Evolutionary conservation across 805 yeast genomes (phyloP), one percentile per base, ranked within the genome.

Genomic region (Barnettozyma populi): DNA sequence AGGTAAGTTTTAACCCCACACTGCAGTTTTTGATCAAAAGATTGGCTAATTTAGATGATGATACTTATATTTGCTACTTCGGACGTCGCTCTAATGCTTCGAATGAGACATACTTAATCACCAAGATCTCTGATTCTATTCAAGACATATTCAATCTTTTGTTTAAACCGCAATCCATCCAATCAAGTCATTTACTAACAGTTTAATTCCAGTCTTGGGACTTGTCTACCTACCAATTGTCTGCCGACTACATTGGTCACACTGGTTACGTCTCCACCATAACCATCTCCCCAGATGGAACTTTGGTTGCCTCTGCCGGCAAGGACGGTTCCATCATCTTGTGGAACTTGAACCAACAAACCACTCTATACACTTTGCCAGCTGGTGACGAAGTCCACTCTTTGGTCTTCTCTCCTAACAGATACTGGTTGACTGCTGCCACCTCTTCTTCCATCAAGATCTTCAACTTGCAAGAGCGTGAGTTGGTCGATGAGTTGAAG

Each of bases 391-490:
- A 92, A 82, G 90, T 94, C 65, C 88, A 88, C 76, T 95, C 97
- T 72, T 82, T 94, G 72, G 96, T 97, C 66, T 94, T 94, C 96
- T 92, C 98, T 74, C 99, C 99, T 79, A 88, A 88, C 95, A 90
- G 99, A 86, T 94, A 88, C 95, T 94, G 99, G 99, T 86, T 94
- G 75, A 92, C 96, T 73, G 99, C 98, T 78, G 98, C 99, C 70
- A 94, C 99, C 66, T 78, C 97, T 61, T 78, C 96, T 62, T 94
- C 97, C 70, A 89, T 94, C 82, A 92, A 90, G 87, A 84, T 94
- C 82, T 94, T 83, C 88, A 88, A 90, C 85, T 84, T 94, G 74
- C 94, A 90, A 79, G 90, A 86, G 78, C 85, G 95, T 78, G 78
- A 78, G 66, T 80, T 90, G 73, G 86, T 90, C 76, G 98, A 90